Percentiles rank a stretch among this genome's conserved stretches.
Evolutionary conservation across 129 eudicot genomes (phyloP).

Genomic region (Pseudognaphalium luteoalbum): DNA sequence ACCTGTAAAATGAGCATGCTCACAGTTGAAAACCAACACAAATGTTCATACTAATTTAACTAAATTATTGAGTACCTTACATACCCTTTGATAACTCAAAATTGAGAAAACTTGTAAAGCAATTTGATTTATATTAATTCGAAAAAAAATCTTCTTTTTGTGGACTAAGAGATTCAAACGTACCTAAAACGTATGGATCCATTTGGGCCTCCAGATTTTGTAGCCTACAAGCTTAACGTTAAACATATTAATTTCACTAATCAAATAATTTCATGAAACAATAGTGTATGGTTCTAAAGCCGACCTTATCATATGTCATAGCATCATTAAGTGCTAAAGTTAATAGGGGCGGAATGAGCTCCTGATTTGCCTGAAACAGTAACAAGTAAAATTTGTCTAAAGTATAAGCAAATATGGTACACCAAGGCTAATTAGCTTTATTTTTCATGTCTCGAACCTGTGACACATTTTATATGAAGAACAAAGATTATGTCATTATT

Average conservation of each 20-base stretch:
- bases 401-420: background rate
- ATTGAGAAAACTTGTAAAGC: background rate
- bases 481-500: background rate
- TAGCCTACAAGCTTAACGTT: conserved; percentile 65
- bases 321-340: conserved; percentile 89
- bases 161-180: background rate
- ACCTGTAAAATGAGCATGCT: background rate
- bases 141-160: background rate
- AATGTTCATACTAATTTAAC: background rate
- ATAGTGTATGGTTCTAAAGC: conserved; percentile 22
- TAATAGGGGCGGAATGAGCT: conserved; percentile 66
- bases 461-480: background rate
- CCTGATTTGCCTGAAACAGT: conserved; percentile 63
- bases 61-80: background rate
- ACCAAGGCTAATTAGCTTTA: background rate
- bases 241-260: conserved; percentile 20
- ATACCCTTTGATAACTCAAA: conserved; percentile 2
- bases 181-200: conserved; percentile 99
- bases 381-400: conserved; percentile 16
- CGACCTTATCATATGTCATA: conserved; percentile 90
- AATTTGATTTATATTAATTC: no score
- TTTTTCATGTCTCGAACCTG: background rate
- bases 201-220: conserved; percentile 98
- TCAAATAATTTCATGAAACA: conserved; percentile 14
- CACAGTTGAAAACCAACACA: background rate